Evolutionary conservation across 768 basidiomycete species (phyloP).

Genomic region (Tricholoma furcatifolium): DNA sequence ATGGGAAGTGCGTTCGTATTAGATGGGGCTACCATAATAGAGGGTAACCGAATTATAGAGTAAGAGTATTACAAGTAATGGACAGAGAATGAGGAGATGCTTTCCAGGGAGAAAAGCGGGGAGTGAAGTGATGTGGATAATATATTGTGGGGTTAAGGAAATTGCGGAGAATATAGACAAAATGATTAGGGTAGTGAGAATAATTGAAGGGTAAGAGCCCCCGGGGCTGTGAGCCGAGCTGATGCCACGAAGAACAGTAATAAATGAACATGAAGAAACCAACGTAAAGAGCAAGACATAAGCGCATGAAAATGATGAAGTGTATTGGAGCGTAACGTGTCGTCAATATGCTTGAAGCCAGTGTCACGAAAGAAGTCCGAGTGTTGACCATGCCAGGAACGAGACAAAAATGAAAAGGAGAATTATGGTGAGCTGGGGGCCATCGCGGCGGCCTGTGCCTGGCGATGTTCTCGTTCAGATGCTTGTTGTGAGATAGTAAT

Average conservation of each 20-base stretch:
- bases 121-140: conserved; percentile 18
- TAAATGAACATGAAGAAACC: conserved; percentile 11
- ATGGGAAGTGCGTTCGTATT: conserved; percentile 14
- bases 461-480: conserved; percentile 62
- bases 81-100: conserved; percentile 18
- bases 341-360: conserved; percentile 24
- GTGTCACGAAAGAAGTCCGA: conserved; percentile 22
- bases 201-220: conserved; percentile 19
- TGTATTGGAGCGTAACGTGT: conserved; percentile 6
- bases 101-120: conserved; percentile 4
- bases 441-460: conserved; percentile 24
- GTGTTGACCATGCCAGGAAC: conserved; percentile 17
- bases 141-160: conserved; percentile 17
- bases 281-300: conserved; percentile 9
- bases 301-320: conserved; percentile 21
- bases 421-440: conserved; percentile 28
- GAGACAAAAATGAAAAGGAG: conserved; percentile 18
- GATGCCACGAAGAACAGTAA: conserved; percentile 17
- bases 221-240: conserved; percentile 25
- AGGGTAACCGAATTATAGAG: conserved; percentile 26
- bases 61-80: conserved; percentile 30
- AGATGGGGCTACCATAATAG: conserved; percentile 14
- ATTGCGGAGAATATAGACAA: conserved; percentile 24
- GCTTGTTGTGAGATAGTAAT: conserved; percentile 83
- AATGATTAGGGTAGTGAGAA: conserved; percentile 20